Conservation (phyloP, 31 red algal genomes). For the Bonnemaisonia californica region DNA sequence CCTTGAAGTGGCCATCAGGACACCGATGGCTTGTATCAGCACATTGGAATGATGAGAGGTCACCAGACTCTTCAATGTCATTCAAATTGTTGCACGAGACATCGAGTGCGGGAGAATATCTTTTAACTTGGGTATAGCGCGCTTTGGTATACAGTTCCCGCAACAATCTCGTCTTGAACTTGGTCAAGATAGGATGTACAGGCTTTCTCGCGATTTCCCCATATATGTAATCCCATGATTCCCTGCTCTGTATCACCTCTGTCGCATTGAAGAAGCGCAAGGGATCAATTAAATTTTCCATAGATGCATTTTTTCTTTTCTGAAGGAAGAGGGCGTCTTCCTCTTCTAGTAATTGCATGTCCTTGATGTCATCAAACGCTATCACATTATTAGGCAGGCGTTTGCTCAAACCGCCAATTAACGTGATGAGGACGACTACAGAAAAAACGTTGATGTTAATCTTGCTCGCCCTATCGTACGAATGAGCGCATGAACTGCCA, state of each 20-base stretch:
- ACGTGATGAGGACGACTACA: not conserved
- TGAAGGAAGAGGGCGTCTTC: slow-evolving; percentile 39
- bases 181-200: slow-evolving; percentile 33
- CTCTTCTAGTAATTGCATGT: slow-evolving; percentile 42
- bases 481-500: too few relatives aligned
- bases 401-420: not conserved
- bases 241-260: slow-evolving; percentile 18
- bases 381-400: not conserved
- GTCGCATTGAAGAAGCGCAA: slow-evolving; percentile 37
- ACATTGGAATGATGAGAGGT: slow-evolving; percentile 35
- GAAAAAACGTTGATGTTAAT: slow-evolving; percentile 11
- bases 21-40: slow-evolving; percentile 48
- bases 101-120: slow-evolving; percentile 22
- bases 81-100: slow-evolving; percentile 59
- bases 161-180: slow-evolving; percentile 51
- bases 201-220: slow-evolving; percentile 46
- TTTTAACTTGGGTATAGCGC: slow-evolving; percentile 25
- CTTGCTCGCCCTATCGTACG: too few relatives aligned
- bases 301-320: slow-evolving; percentile 23
- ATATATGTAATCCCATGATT: slow-evolving; percentile 49
- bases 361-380: slow-evolving; percentile 39
- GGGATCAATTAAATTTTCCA: slow-evolving; percentile 18
- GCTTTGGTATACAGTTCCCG: slow-evolving; percentile 47
- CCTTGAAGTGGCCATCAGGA: slow-evolving; percentile 35
- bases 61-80: slow-evolving; percentile 17